Conservation (phyloP, 441 rosid genomes). For the Pelargonium australe region DNA sequence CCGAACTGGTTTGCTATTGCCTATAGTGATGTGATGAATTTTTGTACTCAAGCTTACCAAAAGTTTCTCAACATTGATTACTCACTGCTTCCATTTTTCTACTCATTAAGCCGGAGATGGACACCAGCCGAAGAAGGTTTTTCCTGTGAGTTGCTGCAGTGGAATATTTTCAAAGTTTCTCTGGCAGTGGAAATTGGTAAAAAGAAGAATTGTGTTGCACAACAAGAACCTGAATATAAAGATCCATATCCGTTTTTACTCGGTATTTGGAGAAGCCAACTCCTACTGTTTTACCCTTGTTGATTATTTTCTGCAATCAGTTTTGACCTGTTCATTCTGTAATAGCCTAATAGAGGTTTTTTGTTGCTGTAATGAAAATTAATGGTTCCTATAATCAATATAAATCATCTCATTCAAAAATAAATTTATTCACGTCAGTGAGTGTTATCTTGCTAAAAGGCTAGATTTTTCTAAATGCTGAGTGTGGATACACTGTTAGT, state of each 20-base stretch:
- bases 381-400: background rate
- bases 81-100: conserved; percentile 15
- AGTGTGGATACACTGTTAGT: no score
- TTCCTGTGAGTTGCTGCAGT: conserved; percentile 45
- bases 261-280: no score
- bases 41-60: background rate
- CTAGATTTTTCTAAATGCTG: no score
- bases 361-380: background rate
- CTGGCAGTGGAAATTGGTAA: background rate
- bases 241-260: background rate
- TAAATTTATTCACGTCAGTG: no score
- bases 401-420: no score
- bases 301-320: no score
- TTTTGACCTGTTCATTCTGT: no score
- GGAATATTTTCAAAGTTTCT: background rate
- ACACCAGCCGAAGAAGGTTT: conserved; percentile 88
- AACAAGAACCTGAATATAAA: background rate
- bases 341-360: background rate
- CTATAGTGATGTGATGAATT: background rate
- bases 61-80: background rate
- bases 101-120: conserved; percentile 72
- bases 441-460: no score
- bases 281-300: no score
- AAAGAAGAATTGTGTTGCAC: no score
- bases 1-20: background rate